Evolutionary conservation across 2,329 filamentous ascomycete genomes (phyloP), one percentile per base, ranked within the genome.

Genomic region (Didymella glomerata): DNA sequence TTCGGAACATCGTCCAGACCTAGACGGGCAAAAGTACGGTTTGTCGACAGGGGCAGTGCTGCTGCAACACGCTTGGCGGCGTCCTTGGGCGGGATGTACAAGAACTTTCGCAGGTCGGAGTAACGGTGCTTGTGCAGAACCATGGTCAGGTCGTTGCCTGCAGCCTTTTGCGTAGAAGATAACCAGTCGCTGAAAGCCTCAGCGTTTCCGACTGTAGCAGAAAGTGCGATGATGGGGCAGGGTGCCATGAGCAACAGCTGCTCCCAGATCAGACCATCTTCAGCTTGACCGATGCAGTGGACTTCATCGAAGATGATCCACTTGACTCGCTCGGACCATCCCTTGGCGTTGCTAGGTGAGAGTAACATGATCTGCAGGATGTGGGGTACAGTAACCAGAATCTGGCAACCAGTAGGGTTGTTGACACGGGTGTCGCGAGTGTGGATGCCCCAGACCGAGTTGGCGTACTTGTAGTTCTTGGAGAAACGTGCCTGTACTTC

Each of bases 301-400:
- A 93, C 87, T 77, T 94, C 90, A 68, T 94, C 90, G 58, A 93
- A 93, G 49, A 93, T 92, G 70, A 93, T 92, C 48, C 89, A 84
- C 67, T 86, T 90, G 14, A 93, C 83, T 51, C 88, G 80, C 3
- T 82, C 81, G 0, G 89, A 84, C 90, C 90, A 94, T 2, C 80
- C 78, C n/a, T 83, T 84, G 3, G 89, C 88, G 65, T 92, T 90
- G 85, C 82, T 48, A 90, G 78, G 48, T 90, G 78, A 65, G 25
- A 76, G 51, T 1, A 93, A 80, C 88, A 94, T 91, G 53, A 91
- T 92, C 67, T 93, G 90, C 2, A 94, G 79, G 38, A 94, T 88
- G 69, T 92, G 87, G 0, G 90, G 90, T 0, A 93, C 90, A 0
- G 90, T 93, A 11, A 93, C 88, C 13, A 93, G 76, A 3, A 94